A percentile compares a stretch with the other conserved stretches of the same genome.
phyloP scores from a whole-genome alignment of 768 basidiomycete genomes.

The Cystobasidium onofrii region DNA sequence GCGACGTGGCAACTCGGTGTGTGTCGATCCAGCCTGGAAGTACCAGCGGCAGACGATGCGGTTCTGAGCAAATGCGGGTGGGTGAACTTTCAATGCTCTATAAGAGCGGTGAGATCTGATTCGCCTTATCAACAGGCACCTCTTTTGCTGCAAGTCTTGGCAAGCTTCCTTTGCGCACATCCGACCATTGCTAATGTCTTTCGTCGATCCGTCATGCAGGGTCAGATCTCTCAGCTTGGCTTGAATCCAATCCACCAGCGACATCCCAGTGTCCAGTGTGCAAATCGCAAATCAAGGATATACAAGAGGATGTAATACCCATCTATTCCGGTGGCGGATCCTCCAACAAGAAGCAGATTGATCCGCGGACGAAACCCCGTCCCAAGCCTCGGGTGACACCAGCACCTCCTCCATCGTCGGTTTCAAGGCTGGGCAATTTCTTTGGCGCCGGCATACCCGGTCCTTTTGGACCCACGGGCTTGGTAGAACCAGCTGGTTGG shows the following conservation, averaged over 20 bases:
- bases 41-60: conserved; percentile 1
- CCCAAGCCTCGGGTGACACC: conserved; percentile 20
- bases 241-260: conserved; percentile 23
- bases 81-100: background rate
- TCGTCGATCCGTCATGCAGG: background rate
- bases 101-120: background rate
- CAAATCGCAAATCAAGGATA: conserved; percentile 25
- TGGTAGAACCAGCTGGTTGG: background rate
- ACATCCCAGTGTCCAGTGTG: conserved; percentile 28
- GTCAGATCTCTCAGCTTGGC: conserved; percentile 27
- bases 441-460: conserved; percentile 8
- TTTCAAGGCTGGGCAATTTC: background rate
- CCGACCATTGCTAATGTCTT: background rate
- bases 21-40: background rate
- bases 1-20: background rate
- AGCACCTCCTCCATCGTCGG: background rate
- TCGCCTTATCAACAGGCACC: background rate
- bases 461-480: background rate
- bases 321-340: conserved; percentile 15
- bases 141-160: conserved; percentile 20
- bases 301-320: conserved; percentile 29
- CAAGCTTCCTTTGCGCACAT: background rate
- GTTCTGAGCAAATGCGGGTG: conserved; percentile 23
- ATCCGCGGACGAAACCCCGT: conserved; percentile 15
- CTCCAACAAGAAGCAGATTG: conserved; percentile 1